Evolutionary conservation across 345 rosid genomes (phyloP).

Genomic region (Pistacia vera): DNA sequence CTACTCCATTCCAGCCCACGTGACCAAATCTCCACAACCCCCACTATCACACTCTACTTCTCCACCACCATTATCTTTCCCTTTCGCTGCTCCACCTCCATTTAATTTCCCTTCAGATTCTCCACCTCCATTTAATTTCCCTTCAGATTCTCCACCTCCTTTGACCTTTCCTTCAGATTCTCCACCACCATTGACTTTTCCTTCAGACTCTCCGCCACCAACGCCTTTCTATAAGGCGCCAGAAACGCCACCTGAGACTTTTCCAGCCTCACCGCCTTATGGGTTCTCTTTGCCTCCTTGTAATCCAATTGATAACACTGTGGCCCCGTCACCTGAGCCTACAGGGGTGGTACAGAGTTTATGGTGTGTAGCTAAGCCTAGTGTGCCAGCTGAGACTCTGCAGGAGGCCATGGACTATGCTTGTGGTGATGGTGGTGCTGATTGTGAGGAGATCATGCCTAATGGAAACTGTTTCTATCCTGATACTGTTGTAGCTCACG

Average conservation of each 20-base stretch:
- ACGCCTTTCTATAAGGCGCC: constrained; percentile 40
- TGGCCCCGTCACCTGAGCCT: constrained; percentile 33
- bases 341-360: constrained; percentile 40
- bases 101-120: too few species aligned
- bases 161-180: constrained; percentile 9
- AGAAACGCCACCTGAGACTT: constrained; percentile 32
- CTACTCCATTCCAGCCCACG: constrained; percentile 50
- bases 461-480: constrained; percentile 65
- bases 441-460: constrained; percentile 59
- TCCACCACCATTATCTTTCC: constrained; percentile 23
- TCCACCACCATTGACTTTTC: constrained; percentile 29
- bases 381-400: constrained; percentile 58
- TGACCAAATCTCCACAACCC: constrained; percentile 45
- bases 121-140: constrained; percentile 12
- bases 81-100: constrained; percentile 25
- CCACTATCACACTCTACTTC: constrained; percentile 17
- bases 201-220: constrained; percentile 32
- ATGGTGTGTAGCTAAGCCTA: constrained; percentile 83
- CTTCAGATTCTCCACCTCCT: constrained; percentile 14
- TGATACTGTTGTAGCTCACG: constrained; percentile 61
- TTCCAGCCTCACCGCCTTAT: constrained; percentile 31
- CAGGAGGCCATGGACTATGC: constrained; percentile 75
- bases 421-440: constrained; percentile 70
- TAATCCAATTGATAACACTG: constrained; percentile 23
- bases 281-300: constrained; percentile 50